Percentiles rank a stretch among this genome's conserved stretches.
Conservation (phyloP, 805 yeast genomes). For the Sporopachydermia quercuum region DNA sequence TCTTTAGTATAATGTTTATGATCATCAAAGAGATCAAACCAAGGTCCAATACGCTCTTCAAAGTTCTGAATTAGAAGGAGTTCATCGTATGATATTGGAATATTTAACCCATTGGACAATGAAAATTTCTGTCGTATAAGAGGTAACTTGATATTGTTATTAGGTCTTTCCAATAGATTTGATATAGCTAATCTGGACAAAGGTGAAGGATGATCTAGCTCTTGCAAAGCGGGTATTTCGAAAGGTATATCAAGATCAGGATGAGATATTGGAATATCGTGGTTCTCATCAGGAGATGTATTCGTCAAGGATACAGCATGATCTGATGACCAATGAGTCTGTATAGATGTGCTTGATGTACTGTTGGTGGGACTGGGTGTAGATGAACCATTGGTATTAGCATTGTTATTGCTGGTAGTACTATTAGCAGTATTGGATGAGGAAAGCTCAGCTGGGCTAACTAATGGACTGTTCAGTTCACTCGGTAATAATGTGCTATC, state of each 20-base stretch:
- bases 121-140: not conserved
- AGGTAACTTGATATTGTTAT: not conserved
- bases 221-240: not conserved
- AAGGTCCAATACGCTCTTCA: constrained; percentile 5
- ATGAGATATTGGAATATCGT: not conserved
- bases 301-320: no score
- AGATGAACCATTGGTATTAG: not conserved
- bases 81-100: constrained; percentile 2
- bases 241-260: not conserved
- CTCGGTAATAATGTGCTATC: no score
- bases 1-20: constrained; percentile 3
- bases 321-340: no score
- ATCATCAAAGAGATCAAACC: constrained; percentile 7
- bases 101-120: not conserved
- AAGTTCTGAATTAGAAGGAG: constrained; percentile 5
- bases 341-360: no score
- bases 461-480: no score
- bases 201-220: not conserved
- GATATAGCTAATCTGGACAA: not conserved
- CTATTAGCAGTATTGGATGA: not conserved
- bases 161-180: not conserved
- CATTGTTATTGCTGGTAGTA: not conserved
- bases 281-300: no score
- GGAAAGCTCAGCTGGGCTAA: no score
- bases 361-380: not conserved